Evolutionary conservation across 148 eudicot species (phyloP).

Genomic region (Vaccinium darrowii): DNA sequence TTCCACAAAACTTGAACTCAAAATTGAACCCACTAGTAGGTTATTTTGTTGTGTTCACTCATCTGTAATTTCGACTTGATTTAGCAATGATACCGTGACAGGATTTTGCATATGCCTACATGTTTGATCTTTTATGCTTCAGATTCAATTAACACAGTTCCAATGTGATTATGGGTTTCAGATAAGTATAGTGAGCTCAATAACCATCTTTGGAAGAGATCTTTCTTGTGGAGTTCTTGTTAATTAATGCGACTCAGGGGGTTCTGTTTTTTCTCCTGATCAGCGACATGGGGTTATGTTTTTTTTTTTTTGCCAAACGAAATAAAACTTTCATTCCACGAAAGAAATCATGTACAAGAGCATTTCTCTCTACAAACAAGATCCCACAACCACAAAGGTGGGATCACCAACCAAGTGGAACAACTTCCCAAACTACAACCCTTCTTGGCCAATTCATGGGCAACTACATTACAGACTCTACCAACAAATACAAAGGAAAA

Average conservation of each 20-base stretch:
- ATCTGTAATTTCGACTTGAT: not conserved
- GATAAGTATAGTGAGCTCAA: slow-evolving; percentile 9
- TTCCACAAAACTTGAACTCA: not conserved
- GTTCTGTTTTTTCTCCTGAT: too few relatives aligned
- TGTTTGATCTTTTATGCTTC: slow-evolving; percentile 16
- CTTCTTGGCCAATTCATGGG: too few relatives aligned
- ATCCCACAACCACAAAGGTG: too few relatives aligned
- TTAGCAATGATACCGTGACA: slow-evolving; percentile 5
- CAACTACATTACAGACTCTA: too few relatives aligned
- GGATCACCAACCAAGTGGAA: too few relatives aligned
- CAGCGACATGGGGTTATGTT: not conserved
- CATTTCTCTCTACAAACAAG: too few relatives aligned
- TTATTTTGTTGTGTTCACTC: not conserved
- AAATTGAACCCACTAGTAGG: not conserved
- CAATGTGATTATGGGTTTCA: not conserved
- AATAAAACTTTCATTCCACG: too few relatives aligned
- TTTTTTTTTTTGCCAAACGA: too few relatives aligned
- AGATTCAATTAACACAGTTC: not conserved
- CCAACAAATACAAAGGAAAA: too few relatives aligned
- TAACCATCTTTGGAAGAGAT: not conserved
- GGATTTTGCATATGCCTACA: not conserved
- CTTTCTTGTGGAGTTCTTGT: not conserved
- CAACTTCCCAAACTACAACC: too few relatives aligned
- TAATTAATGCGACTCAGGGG: not conserved
- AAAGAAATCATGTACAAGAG: too few relatives aligned